Base-by-base conservation (phyloP, 2,329 filamentous ascomycete species). In the Verticillium alfalfae region DNA sequence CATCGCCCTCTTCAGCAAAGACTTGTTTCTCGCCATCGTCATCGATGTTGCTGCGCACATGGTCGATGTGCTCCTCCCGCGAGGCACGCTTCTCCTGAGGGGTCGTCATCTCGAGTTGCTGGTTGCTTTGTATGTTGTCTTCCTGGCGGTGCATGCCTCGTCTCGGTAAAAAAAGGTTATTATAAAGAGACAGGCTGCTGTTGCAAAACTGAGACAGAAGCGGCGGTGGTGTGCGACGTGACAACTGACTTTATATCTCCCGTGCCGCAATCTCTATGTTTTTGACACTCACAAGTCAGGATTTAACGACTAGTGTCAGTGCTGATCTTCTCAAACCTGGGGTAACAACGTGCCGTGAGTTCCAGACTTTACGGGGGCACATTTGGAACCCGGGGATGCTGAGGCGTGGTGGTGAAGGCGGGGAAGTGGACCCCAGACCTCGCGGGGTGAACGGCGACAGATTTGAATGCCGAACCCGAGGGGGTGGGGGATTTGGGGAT, bases 1-100 rank as follows among this genome's bases (percentile, higher is more conserved):
- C 61, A 18, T 61, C 61, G 22, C 62, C 65, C 41, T 70, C 70
- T n/a, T 70, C 68, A 36, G 49, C 63, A 26, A 60, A 31, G 22
- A 56, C 55, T 54, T 65, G 65, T 60, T 66, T 59, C 34, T 59
- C 58, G 49, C 49, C 58, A 3, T 22, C 60, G 7, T 66, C 64
- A 16, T 61, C 57, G 15, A 59, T 22, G 9, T 36, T 16, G 26
- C 61, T 63, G 22, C 52, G 59, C 5, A 65, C 64, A 3, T 61
- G 58, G 36, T 63, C 61, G 58, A 66, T 57, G 16, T 56, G 34
- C 2, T 65, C 57, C 60, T 64, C 61, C n/a, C 58, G 58, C 34
- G 58, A 59, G 45, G 18, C 45, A n/a, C 41, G 58, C 58, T 59
- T 59, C 45, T 59, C 41, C 6, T 45, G 41, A 16, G 58, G 31